Percentiles rank a stretch among this genome's conserved stretches.
These are phyloP conservation scores for Ophiostoma himal-ulmi DNA, from an alignment of 2,329 filamentous ascomycete genomes.

Conservation along the genomic window DNA sequence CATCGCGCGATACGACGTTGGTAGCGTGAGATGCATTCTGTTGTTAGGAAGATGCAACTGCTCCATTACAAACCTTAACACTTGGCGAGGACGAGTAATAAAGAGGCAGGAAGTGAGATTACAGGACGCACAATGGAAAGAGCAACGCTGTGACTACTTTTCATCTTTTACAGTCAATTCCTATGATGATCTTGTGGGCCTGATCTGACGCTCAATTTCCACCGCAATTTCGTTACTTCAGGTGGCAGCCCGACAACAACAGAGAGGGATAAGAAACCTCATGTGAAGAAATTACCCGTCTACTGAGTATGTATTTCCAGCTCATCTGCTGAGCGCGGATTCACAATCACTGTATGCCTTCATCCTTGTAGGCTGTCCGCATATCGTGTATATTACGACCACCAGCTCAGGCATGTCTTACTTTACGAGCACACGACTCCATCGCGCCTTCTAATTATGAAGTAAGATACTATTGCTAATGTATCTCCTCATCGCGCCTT, in stretches of 20 bases:
- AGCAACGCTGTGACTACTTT: not conserved
- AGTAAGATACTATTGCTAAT: not conserved
- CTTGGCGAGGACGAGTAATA: not conserved
- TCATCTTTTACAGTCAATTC: not conserved
- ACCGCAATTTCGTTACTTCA: slow-evolving; percentile 1
- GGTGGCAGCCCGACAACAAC: not conserved
- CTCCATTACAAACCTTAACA: not conserved
- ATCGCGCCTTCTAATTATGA: not conserved
- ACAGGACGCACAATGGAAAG: not conserved
- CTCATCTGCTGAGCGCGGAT: not conserved
- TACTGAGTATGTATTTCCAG: not conserved
- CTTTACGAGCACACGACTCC: not conserved
- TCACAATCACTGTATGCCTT: not conserved
- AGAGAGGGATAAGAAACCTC: not conserved
- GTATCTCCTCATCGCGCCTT: not conserved
- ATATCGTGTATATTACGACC: not conserved
- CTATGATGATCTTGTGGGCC: not conserved
- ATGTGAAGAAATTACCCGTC: not conserved
- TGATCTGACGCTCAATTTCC: slow-evolving; percentile 2
- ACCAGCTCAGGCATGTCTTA: not conserved
- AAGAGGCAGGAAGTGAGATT: not conserved
- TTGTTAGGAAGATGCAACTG: not conserved
- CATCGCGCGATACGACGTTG: slow-evolving; percentile 5
- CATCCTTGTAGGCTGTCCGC: not conserved
- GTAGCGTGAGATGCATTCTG: not conserved